Percentiles rank a stretch among this genome's conserved stretches.
These are phyloP conservation scores for Camelina neglecta DNA, from an alignment of 345 rosid genomes.

Conservation along the genomic window DNA sequence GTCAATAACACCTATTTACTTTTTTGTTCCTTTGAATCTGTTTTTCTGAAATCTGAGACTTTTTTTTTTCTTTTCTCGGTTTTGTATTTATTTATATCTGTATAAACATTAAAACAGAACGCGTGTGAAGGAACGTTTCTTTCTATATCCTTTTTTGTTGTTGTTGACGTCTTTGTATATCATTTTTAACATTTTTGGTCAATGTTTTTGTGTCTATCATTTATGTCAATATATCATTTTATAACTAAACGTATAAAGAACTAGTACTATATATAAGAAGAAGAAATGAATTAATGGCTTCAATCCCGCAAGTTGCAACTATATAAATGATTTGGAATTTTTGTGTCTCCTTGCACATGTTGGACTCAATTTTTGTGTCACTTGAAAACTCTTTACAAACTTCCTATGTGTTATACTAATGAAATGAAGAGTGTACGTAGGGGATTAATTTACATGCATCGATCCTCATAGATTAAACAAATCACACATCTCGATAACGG, in stretches of 20 bases:
- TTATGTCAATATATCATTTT: background rate
- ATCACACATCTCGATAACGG: background rate
- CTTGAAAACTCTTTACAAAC: background rate
- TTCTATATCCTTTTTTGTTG: background rate
- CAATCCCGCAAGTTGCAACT: background rate
- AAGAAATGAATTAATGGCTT: background rate
- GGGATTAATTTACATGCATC: too few relatives aligned
- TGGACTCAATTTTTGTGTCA: background rate
- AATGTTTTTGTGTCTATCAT: background rate
- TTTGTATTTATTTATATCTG: background rate
- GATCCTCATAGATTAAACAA: too few relatives aligned
- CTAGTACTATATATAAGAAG: background rate
- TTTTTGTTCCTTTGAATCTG: constrained; percentile 5
- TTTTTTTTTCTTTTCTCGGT: background rate
- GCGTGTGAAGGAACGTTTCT: background rate
- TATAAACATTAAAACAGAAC: background rate
- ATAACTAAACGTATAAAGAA: background rate
- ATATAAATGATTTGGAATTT: background rate
- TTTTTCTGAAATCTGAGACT: background rate
- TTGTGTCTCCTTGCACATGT: background rate
- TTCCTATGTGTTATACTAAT: background rate
- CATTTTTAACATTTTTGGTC: background rate
- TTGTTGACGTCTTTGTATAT: constrained; percentile 30
- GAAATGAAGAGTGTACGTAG: background rate
- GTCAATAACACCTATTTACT: background rate